Base-by-base conservation (phyloP, 2,329 filamentous ascomycete species). In the Xylaria sp. region DNA sequence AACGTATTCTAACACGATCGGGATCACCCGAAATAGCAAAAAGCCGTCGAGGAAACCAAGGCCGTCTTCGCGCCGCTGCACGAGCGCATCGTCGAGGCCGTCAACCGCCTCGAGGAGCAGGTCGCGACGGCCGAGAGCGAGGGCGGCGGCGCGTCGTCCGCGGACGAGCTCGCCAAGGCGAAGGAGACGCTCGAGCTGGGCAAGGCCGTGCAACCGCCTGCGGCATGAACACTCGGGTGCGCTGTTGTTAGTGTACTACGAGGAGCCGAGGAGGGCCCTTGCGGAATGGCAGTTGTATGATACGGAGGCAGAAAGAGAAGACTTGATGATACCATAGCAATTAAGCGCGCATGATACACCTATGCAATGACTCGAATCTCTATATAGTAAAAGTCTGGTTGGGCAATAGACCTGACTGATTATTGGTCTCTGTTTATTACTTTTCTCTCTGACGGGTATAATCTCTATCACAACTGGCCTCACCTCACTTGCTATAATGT, bases 21-120 rank as follows among this genome's bases (percentile, higher is more conserved):
- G n/a, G n/a, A n/a, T n/a, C n/a, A 40, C 22, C 19, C 9, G 43
- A 22, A 38, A 54, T 66, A 96, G 92, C 83, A 84, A 75, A 83
- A 84, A 77, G 92, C 90, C 19, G 77, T 92, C n/a, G 86, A 92
- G 61, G 90, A 99, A 76, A 97, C 94, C 7, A 89, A 89, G 70
- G 89, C 86, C 51, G 85, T 97, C 22, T 89, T 97, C 65, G 87
- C 81, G 2, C 84, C 84, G 1, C 75, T 97, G 61, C 83, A 82
- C 64, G 71, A 83, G 67, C 88, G 90, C 67, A 91, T 97, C 63
- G 74, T 73, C 42, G 84, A 88, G 51, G 88, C 91, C 1, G 76
- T 92, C 39, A 78, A 82, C 52, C 90, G 87, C 68, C 78, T 97
- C 44, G 86, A 95, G 74, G 83, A 88, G 62, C 81, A 91, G 71